Conservation (phyloP, 208 protist species). For the Leishmania major region DNA sequence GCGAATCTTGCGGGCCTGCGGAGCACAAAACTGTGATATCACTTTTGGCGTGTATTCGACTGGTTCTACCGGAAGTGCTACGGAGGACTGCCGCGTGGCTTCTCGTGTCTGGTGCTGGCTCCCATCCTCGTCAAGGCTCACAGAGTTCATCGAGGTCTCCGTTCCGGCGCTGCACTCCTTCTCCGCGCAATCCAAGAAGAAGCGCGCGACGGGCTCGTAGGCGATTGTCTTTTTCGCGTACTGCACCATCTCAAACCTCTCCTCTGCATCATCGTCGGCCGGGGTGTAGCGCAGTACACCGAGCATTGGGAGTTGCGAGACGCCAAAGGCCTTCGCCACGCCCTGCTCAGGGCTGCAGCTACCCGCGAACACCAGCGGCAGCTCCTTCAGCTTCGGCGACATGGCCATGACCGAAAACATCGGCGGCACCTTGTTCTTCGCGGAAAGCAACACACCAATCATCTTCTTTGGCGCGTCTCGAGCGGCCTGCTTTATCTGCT, state of each 20-base stretch:
- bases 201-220: slow-evolving; percentile 76
- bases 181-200: slow-evolving; percentile 48
- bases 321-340: slow-evolving; percentile 41
- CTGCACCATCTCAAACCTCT: slow-evolving; percentile 38
- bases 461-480: slow-evolving; percentile 39
- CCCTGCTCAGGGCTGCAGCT: slow-evolving; percentile 19
- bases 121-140: slow-evolving; percentile 12
- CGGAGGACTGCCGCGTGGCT: slow-evolving; percentile 5
- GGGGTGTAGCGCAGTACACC: slow-evolving; percentile 44
- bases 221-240: slow-evolving; percentile 51
- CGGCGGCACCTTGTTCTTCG: slow-evolving; percentile 76
- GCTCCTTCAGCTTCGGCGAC: slow-evolving; percentile 66
- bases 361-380: slow-evolving; percentile 79
- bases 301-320: slow-evolving; percentile 59
- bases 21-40: slow-evolving; percentile 53
- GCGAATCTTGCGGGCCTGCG: slow-evolving; percentile 30
- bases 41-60: slow-evolving; percentile 29
- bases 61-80: slow-evolving; percentile 33
- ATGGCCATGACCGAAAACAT: slow-evolving; percentile 79
- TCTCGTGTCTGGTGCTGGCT: not conserved
- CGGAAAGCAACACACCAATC: slow-evolving; percentile 76
- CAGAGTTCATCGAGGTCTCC: not conserved
- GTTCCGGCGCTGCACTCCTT: not conserved
- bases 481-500: slow-evolving; percentile 33
- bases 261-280: not conserved